Evolutionary conservation across 164 flowering plant species (phyloP).

Genomic region (Macadamia tetraphylla): DNA sequence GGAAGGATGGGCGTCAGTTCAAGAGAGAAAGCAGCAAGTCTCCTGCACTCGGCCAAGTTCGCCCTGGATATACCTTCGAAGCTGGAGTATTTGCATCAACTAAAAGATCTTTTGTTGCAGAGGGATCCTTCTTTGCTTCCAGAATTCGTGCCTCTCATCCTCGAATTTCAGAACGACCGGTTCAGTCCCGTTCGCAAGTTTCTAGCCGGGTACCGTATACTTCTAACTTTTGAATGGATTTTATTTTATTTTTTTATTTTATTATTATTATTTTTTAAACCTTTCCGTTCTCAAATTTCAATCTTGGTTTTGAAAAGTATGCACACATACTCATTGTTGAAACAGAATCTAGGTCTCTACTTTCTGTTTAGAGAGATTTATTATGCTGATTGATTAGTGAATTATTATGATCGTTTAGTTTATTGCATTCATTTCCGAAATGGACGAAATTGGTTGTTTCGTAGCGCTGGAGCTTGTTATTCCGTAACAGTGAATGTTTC

Average conservation of each 20-base stretch:
- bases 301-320: too few relatives aligned
- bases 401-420: too few relatives aligned
- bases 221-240: too few relatives aligned
- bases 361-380: background rate
- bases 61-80: slow-evolving; percentile 51
- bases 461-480: too few relatives aligned
- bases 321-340: background rate
- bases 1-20: slow-evolving; percentile 37
- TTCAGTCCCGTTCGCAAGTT: slow-evolving; percentile 70
- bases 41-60: slow-evolving; percentile 39
- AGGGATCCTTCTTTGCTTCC: slow-evolving; percentile 35
- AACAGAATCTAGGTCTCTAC: background rate
- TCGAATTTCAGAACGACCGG: slow-evolving; percentile 54
- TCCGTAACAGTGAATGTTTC: too few relatives aligned
- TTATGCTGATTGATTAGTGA: background rate
- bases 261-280: too few relatives aligned
- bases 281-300: too few relatives aligned
- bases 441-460: too few relatives aligned
- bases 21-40: slow-evolving; percentile 40
- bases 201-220: slow-evolving; percentile 44
- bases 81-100: slow-evolving; percentile 43
- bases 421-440: too few relatives aligned
- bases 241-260: too few relatives aligned
- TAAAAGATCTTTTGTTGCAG: slow-evolving; percentile 34
- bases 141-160: slow-evolving; percentile 48